These are phyloP conservation scores for Xylariaceae sp. DNA, from an alignment of 2,329 filamentous ascomycete species.

Conservation along the genomic window DNA sequence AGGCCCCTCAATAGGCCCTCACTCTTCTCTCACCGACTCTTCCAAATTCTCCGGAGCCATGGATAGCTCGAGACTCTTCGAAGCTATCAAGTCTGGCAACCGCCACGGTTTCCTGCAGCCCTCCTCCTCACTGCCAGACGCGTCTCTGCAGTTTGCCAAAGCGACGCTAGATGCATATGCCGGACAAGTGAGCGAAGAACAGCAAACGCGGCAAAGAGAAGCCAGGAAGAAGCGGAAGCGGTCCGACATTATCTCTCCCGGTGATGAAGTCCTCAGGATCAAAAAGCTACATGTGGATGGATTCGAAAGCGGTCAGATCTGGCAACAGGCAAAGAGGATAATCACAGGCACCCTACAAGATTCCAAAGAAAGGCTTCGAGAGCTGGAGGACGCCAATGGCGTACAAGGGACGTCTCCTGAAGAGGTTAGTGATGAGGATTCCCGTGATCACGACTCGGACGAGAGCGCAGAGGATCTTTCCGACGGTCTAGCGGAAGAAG, in stretches of 20 bases:
- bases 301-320: constrained; percentile 82
- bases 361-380: constrained; percentile 38
- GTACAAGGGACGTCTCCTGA: constrained; percentile 41
- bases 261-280: constrained; percentile 58
- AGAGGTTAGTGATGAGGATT: constrained; percentile 30
- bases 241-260: constrained; percentile 33
- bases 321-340: constrained; percentile 85
- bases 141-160: constrained; percentile 71
- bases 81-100: constrained; percentile 48
- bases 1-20: constrained; percentile 34
- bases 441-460: constrained; percentile 15
- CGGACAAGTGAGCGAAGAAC: constrained; percentile 62
- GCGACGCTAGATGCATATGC: constrained; percentile 73
- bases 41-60: constrained; percentile 25
- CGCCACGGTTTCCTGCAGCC: constrained; percentile 76
- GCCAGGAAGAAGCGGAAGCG: constrained; percentile 71
- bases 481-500: constrained; percentile 25
- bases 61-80: constrained; percentile 43
- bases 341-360: constrained; percentile 51
- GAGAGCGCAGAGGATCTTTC: constrained; percentile 15
- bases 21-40: constrained; percentile 28
- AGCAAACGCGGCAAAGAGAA: constrained; percentile 60
- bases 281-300: constrained; percentile 80
- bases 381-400: constrained; percentile 46
- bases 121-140: constrained; percentile 54